Conservation (phyloP, 148 eudicot genomes). For the Silene uniflora region DNA sequence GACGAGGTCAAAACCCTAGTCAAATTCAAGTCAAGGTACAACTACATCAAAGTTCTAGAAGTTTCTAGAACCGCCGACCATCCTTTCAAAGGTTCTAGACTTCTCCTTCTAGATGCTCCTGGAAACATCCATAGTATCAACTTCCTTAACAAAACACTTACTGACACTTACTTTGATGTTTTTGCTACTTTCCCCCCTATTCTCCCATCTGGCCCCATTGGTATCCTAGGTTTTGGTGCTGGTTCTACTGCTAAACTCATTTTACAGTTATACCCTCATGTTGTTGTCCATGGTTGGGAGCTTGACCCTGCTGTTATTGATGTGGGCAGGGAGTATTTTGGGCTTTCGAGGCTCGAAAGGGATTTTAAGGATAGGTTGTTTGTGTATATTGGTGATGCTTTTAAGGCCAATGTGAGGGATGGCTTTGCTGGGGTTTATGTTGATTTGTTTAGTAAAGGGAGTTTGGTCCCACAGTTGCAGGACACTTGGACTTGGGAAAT, state of each 20-base stretch:
- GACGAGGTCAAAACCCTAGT: conserved; percentile 58
- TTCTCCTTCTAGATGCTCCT: conserved; percentile 71
- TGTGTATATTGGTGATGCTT: conserved; percentile 55
- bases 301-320: conserved; percentile 64
- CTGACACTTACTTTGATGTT: conserved; percentile 77
- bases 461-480: conserved; percentile 71
- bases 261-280: conserved; percentile 47
- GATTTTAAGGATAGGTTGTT: conserved; percentile 41
- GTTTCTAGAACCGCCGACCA: conserved; percentile 67
- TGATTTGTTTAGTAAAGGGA: conserved; percentile 72
- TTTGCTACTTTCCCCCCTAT: conserved; percentile 74
- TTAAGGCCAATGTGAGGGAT: conserved; percentile 33
- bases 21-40: conserved; percentile 66
- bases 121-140: conserved; percentile 85
- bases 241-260: conserved; percentile 67
- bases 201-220: conserved; percentile 72
- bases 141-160: conserved; percentile 43
- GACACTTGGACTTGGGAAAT: conserved; percentile 59
- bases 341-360: conserved; percentile 45
- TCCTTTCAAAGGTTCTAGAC: conserved; percentile 72
- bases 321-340: conserved; percentile 65
- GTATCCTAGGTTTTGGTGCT: conserved; percentile 79
- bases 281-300: conserved; percentile 80
- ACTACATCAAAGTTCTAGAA: conserved; percentile 65
- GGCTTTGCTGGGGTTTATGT: conserved; percentile 73